phyloP scores from a whole-genome alignment of 2,329 filamentous ascomycete species.

The Aspergillus spinulosporus region DNA sequence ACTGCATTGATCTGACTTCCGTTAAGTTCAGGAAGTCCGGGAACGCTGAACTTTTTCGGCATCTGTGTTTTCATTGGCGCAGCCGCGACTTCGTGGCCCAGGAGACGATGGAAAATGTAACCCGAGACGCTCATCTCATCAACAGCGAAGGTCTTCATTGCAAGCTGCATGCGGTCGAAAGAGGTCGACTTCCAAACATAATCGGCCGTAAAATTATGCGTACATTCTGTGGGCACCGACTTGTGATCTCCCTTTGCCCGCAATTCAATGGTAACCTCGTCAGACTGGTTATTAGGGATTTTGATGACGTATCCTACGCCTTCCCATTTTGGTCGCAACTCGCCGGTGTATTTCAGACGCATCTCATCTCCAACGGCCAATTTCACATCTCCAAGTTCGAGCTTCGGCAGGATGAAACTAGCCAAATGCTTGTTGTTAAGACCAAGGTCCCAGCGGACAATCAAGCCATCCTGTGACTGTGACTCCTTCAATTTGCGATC shows the following conservation, averaged over 20 bases:
- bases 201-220: conserved; percentile 96
- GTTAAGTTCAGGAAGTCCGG: conserved; percentile 91
- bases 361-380: conserved; percentile 97
- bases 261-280: conserved; percentile 93
- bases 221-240: conserved; percentile 91
- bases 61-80: conserved; percentile 94
- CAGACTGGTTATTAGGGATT: conserved; percentile 98
- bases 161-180: conserved; percentile 98
- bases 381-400: conserved; percentile 97
- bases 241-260: conserved; percentile 95
- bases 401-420: conserved; percentile 92
- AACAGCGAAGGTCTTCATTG: conserved; percentile 98
- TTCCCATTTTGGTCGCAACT: conserved; percentile 89
- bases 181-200: conserved; percentile 99
- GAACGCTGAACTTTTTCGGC: conserved; percentile 95
- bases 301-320: conserved; percentile 99
- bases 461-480: conserved; percentile 92
- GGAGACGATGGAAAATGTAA: conserved; percentile 95
- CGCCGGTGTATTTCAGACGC: conserved; percentile 94
- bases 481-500: conserved; percentile 98
- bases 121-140: conserved; percentile 98
- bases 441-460: conserved; percentile 91
- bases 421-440: conserved; percentile 97
- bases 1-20: conserved; percentile 94
- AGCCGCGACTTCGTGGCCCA: conserved; percentile 91